Evolutionary conservation across 208 protist genomes (phyloP).

Genomic region (Trichomonas vaginalis): DNA sequence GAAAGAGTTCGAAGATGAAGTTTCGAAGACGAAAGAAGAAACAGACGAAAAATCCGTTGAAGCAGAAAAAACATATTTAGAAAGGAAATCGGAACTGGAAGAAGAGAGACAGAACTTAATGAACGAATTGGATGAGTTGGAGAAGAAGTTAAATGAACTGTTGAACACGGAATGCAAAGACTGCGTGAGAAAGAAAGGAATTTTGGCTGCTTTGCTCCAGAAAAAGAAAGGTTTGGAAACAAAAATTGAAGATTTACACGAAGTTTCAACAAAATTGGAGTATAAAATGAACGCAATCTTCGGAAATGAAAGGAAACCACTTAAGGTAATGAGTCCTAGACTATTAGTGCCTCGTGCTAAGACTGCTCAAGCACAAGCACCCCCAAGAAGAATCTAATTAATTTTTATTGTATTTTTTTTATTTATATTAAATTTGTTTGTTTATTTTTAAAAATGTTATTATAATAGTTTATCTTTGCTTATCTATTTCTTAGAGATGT

Average conservation of each 20-base stretch:
- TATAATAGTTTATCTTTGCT: no score
- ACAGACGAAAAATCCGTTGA: background rate
- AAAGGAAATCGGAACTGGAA: background rate
- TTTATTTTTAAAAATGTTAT: no score
- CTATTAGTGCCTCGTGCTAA: background rate
- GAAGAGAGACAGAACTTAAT: background rate
- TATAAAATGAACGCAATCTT: background rate
- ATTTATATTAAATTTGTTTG: no score
- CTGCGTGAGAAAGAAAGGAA: background rate
- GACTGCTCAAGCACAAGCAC: background rate
- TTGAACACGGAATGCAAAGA: background rate
- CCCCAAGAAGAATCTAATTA: no score
- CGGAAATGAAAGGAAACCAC: background rate
- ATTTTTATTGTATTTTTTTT: no score
- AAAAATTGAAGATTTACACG: background rate
- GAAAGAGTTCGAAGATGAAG: background rate
- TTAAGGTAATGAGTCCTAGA: background rate
- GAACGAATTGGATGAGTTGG: background rate
- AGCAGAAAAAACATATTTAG: background rate
- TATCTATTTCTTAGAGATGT: no score
- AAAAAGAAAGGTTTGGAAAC: background rate
- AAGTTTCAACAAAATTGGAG: background rate
- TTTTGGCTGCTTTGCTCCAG: background rate
- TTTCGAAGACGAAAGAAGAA: background rate
- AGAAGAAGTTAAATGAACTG: background rate